Base-by-base conservation (phyloP, 2,329 filamentous ascomycete species). In the Mariannaea elegans region DNA sequence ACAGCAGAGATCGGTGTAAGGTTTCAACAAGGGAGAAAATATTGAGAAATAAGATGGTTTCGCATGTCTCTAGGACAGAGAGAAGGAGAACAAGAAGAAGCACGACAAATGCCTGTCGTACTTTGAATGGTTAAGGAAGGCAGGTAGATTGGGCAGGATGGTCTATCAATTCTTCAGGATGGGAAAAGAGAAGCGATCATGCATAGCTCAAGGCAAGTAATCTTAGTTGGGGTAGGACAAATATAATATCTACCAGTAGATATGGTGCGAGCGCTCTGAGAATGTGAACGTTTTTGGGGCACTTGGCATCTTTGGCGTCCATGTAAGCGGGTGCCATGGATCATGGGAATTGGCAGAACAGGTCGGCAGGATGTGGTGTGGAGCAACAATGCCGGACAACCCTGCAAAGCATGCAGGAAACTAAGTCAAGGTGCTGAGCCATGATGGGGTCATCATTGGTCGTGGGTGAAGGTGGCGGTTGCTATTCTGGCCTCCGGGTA, bases 171-270 rank as follows among this genome's bases (percentile, higher is more conserved):
- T 5, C 45, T 56, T 31, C 55, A 41, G 65, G 62, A 59, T 61
- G 53, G 65, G 64, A 59, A 66, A 31, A 19, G 39, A 47, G 45
- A 59, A 57, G 47, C 51, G 45, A 67, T 61, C 32, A 46, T 44
- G 29, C 27, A 39, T 24, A 36, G n/a, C 32, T 53, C 24, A 51
- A 38, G 49, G 56, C 7, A 29, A 41, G 34, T 21, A 51, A 39
- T 27, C 21, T 29, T 18, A 48, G 29, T 53, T 13, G 24, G 49
- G 24, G 51, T 29, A 59, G 45, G 39, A 51, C 63, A 68, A 61
- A 50, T 56, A 21, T 60, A 61, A 65, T 70, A 67, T 21, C 56
- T 44, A 12, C 44, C 27, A 24, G 59, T 42, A 59, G 51, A 62
- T 48, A 67, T 39, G 55, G 51, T 64, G 63, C 51, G 39, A 58